Evolutionary conservation across 1,284 basidiomycete species (phyloP).

Genomic region (Phylloporus gajari): DNA sequence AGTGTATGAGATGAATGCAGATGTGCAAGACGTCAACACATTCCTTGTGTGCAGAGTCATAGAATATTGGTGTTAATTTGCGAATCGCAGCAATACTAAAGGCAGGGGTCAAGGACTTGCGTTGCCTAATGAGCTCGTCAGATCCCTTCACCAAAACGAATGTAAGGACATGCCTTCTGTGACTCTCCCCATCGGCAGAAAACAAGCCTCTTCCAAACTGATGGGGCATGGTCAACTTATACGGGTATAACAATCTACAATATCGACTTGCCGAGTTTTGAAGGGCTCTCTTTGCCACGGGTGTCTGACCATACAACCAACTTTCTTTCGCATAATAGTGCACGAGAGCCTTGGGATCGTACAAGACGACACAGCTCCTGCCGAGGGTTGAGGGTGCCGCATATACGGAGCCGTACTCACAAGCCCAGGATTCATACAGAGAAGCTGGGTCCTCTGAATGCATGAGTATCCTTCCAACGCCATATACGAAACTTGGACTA

Average conservation of each 20-base stretch:
- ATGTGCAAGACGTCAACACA: background rate
- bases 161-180: conserved; percentile 12
- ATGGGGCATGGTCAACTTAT: background rate
- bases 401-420: conserved; percentile 54
- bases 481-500: conserved; percentile 26
- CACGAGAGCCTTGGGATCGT: conserved; percentile 63
- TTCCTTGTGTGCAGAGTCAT: conserved; percentile 55
- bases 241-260: background rate
- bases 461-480: conserved; percentile 20
- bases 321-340: conserved; percentile 65
- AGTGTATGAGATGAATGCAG: background rate
- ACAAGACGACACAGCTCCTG: conserved; percentile 52
- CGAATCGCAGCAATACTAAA: conserved; percentile 14
- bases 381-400: conserved; percentile 55
- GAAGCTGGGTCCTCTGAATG: conserved; percentile 12
- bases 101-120: conserved; percentile 35
- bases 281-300: conserved; percentile 50
- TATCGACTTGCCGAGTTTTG: conserved; percentile 50
- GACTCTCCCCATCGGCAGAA: conserved; percentile 27
- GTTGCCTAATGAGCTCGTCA: conserved; percentile 45
- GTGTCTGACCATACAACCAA: conserved; percentile 56
- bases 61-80: conserved; percentile 10
- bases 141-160: too few species aligned
- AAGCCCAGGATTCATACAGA: conserved; percentile 33
- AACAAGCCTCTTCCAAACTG: conserved; percentile 35